A percentile compares a stretch with the other conserved stretches of the same genome.
phyloP scores from a whole-genome alignment of 2,329 filamentous ascomycete species.

The Beauveria brongniartii region DNA sequence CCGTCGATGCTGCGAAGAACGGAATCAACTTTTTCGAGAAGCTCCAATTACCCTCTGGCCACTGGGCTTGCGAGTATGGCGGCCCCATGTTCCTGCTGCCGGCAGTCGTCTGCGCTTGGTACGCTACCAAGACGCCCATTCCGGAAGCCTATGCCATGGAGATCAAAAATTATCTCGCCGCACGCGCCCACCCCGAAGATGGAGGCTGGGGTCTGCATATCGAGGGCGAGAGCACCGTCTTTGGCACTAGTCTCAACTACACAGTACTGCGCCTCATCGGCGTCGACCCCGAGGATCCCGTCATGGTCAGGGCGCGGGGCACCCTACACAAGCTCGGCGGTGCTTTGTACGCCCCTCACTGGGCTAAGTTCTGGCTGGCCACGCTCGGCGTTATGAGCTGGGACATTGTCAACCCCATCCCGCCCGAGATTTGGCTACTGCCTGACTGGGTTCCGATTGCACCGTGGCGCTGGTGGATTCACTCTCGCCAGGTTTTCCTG shows the following conservation, averaged over 20 bases:
- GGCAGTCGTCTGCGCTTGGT: conserved; percentile 76
- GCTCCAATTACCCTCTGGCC: conserved; percentile 78
- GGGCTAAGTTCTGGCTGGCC: conserved; percentile 94
- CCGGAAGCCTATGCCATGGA: conserved; percentile 72
- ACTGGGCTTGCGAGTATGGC: conserved; percentile 97
- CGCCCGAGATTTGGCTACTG: conserved; percentile 86
- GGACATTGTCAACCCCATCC: conserved; percentile 91
- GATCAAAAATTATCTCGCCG: conserved; percentile 87
- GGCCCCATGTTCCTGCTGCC: conserved; percentile 94
- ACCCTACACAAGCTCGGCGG: conserved; percentile 81
- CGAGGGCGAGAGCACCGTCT: conserved; percentile 84
- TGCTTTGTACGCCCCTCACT: conserved; percentile 77
- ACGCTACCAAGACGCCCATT: conserved; percentile 82
- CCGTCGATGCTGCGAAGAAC: conserved; percentile 73
- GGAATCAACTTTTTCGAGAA: conserved; percentile 82
- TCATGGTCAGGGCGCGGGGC: conserved; percentile 77
- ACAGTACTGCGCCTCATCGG: conserved; percentile 72
- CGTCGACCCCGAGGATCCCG: conserved; percentile 71
- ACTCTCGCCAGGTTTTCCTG: conserved; percentile 93
- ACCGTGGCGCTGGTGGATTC: conserved; percentile 96
- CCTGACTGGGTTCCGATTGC: conserved; percentile 86
- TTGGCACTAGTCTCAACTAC: conserved; percentile 88
- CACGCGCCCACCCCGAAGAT: conserved; percentile 74
- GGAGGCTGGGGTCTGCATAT: conserved; percentile 98
- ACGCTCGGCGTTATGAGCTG: conserved; percentile 76